phyloP scores from a whole-genome alignment of 345 rosid species.

The Erucastrum elatum region DNA sequence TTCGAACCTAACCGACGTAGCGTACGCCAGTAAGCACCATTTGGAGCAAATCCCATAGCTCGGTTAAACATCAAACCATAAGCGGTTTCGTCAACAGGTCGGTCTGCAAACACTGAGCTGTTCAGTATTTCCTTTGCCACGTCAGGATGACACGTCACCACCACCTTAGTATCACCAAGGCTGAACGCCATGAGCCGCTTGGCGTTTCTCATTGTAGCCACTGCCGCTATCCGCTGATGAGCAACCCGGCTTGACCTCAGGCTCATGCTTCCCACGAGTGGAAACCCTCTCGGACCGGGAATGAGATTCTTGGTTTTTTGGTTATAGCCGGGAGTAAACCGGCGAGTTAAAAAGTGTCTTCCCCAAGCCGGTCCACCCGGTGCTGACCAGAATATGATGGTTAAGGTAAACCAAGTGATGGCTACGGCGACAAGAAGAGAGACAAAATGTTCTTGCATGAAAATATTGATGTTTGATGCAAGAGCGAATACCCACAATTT shows the following conservation, averaged over 20 bases:
- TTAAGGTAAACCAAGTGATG: slow-evolving; percentile 44
- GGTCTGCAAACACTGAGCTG: slow-evolving; percentile 73
- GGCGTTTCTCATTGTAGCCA: slow-evolving; percentile 49
- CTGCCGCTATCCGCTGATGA: slow-evolving; percentile 58
- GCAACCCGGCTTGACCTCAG: slow-evolving; percentile 59
- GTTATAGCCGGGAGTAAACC: slow-evolving; percentile 27
- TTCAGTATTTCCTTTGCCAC: slow-evolving; percentile 69
- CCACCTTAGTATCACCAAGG: slow-evolving; percentile 59
- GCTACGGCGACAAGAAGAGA: slow-evolving; percentile 44
- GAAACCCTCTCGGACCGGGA: slow-evolving; percentile 78
- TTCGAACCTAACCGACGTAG: slow-evolving; percentile 56
- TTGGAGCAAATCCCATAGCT: slow-evolving; percentile 81
- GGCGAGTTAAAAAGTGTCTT: slow-evolving; percentile 38
- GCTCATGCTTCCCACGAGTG: slow-evolving; percentile 63
- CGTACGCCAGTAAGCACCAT: slow-evolving; percentile 72
- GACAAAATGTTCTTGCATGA: slow-evolving; percentile 43
- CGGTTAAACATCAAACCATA: slow-evolving; percentile 72
- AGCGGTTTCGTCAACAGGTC: slow-evolving; percentile 75
- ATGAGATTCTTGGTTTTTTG: slow-evolving; percentile 41
- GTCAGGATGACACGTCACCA: slow-evolving; percentile 66
- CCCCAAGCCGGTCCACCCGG: slow-evolving; percentile 91
- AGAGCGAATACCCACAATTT: slow-evolving; percentile 56
- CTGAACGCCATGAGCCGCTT: slow-evolving; percentile 75
- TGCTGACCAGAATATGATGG: slow-evolving; percentile 52
- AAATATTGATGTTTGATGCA: slow-evolving; percentile 48